Evolutionary conservation across 345 rosid species (phyloP), one percentile per base, ranked within the genome.

Genomic region (Syzygium jambos): DNA sequence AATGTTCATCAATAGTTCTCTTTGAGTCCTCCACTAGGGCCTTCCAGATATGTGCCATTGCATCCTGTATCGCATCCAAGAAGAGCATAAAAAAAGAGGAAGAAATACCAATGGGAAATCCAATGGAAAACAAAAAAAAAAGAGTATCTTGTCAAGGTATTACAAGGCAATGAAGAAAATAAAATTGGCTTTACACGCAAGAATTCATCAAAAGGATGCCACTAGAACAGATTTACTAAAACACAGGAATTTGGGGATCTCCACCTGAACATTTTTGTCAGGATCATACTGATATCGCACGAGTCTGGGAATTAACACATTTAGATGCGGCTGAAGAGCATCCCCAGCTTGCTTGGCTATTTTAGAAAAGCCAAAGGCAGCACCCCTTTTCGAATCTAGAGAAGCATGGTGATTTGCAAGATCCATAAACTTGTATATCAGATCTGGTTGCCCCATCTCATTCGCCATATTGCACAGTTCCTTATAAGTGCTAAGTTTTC

Each of bases 271-370:
- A 89, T 95, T 97, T 92, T 95, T 97, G 88, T 96, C 99, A 68
- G 99, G 99, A 91, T 97, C 99, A 89, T 97, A 96, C 68, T 96
- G 99, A 89, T 96, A 97, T 52, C 98, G 96, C 84, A 97, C 93
- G 84, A 97, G 94, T 93, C 98, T 94, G 3, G 99, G 99, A 88
- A 97, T 93, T 95, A 97, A 93, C 86, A 90, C 91, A 46, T 86
- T 91, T 85, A 97, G 91, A 90, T 96, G 98, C 52, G 99, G 99
- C 91, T 91, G 93, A 89, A 97, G 97, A 85, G 98, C 99, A 93
- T 97, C 98, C 90, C 98, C 99, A 59, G 99, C 99, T 93, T 95
- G 98, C 91, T 96, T 97, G 88, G 99, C 98, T 91, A 97, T 96
- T 92, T 94, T 97, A 85, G 98, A 95, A 92, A 96, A 96, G 85